Evolutionary conservation across 2,329 filamentous ascomycete species (phyloP), one percentile per base, ranked within the genome.

Genomic region (Aspergillus hortae): DNA sequence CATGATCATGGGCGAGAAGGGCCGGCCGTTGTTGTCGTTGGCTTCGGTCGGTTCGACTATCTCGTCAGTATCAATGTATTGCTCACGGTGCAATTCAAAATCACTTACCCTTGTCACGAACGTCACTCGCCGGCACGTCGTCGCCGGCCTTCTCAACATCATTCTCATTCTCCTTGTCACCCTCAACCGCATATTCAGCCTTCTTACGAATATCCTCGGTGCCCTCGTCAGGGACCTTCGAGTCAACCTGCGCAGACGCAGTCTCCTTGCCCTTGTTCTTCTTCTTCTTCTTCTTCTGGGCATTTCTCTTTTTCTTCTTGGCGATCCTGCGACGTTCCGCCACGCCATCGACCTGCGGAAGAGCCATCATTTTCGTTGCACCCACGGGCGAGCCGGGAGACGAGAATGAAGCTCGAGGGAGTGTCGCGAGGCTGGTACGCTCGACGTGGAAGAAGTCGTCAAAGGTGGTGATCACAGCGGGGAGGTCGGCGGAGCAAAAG

Each of bases 401-500:
- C n/a, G 32, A 9, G 46, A 40, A 38, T 40, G 30, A 30, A 35
- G 12, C n/a, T 41, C 32, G 19, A n/a, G 44, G 32, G 45, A 25
- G 38, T 14, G 11, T 12, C 19, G 32, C 36, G 12, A 46, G 46
- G 27, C 40, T 43, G 1, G 45, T 23, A 4, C 57, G 57, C 11
- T 21, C 35, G 25, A 59, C 48, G 4, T 17, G 21, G 40, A 61
- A 61, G 38, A 44, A 55, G 17, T 44, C 32, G 27, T 60, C 57
- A 5, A 56, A 43, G 7, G 33, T 23, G 12, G 43, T 47, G 11
- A 43, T 35, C 4, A 32, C 36, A 3, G 53, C 49, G 4, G 52
- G 56, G 10, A 59, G 23, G 7, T 61, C 57, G 10, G 57, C 53
- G 4, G 57, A 30, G 44, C 60, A 60, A 49, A 60, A 53, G 11